Evolutionary conservation across 2,329 filamentous ascomycete genomes (phyloP), one percentile per base, ranked within the genome.

Genomic region (Bimuria novae-zelandiae): DNA sequence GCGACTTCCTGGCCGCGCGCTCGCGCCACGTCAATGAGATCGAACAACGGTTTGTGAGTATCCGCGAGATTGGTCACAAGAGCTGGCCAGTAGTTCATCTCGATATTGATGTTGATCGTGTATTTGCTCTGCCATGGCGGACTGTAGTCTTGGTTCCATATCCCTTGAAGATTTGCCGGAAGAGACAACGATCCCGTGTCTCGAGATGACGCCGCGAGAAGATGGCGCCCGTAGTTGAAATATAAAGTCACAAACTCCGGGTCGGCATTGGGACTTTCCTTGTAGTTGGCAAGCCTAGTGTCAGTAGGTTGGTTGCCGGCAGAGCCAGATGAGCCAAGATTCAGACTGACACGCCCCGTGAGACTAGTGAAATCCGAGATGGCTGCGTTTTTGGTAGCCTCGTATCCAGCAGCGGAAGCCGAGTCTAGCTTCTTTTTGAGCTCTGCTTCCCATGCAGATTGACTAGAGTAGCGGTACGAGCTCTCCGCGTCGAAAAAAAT

Each of bases 1-100:
- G 59, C 59, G 1, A 53, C 48, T 6, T 64, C 3, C 62, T 57
- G 0, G 57, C 79, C 65, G 55, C 57, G 56, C 19, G 29, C 52
- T 55, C 64, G 54, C 51, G 73, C 65, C 1, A 67, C 62, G 17
- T 77, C 70, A 3, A 78, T 64, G 3, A 76, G 57, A 35, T 71
- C 64, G 30, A 79, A 75, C 0, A 81, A 51, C 0, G 78, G 76
- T 3, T 67, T 46, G 11, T 76, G 71, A 3, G 70, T 76, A 36
- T 76, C 75, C 1, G 65, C 23, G 3, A 63, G 37, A 27, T 62
- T 57, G 14, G 52, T 52, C 0, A 42, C 32, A 0, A 45, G 48
- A 1, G 53, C 54, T 0, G 33, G 74, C 78, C 78, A 81, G 57
- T 81, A 81, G 54, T 81, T 81, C 79, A 81, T 81, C 60, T 81